These are phyloP conservation scores for Clathrus columnatus DNA, from an alignment of 768 basidiomycete genomes.

Conservation along the genomic window DNA sequence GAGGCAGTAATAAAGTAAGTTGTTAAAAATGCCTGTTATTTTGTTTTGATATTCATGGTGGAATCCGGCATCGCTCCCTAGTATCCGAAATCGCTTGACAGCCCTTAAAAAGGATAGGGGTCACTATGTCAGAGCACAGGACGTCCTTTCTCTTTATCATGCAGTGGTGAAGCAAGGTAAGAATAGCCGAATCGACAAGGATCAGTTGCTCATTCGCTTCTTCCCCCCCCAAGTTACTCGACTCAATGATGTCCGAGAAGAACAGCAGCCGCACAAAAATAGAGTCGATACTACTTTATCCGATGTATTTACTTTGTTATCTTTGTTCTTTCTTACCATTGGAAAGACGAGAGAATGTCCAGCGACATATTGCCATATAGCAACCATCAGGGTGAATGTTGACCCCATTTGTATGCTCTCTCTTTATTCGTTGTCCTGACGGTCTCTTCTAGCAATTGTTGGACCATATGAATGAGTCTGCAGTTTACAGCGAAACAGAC, in stretches of 20 bases:
- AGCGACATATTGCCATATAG: slow-evolving; percentile 92
- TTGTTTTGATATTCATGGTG: slow-evolving; percentile 4
- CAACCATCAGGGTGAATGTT: slow-evolving; percentile 84
- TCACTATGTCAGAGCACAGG: slow-evolving; percentile 86
- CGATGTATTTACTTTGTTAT: slow-evolving; percentile 92
- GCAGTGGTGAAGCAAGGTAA: slow-evolving; percentile 88
- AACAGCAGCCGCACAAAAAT: slow-evolving; percentile 68
- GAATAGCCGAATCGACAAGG: slow-evolving; percentile 14
- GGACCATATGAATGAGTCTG: slow-evolving; percentile 92
- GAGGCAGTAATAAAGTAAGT: slow-evolving; percentile 86
- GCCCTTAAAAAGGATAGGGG: slow-evolving; percentile 89
- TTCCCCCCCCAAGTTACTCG: slow-evolving; percentile 56
- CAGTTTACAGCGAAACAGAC: slow-evolving; percentile 87
- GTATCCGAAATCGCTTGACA: slow-evolving; percentile 91
- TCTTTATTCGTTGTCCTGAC: neutral
- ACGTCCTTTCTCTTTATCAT: slow-evolving; percentile 90
- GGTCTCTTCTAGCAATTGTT: slow-evolving; percentile 67
- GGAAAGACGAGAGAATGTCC: slow-evolving; percentile 93
- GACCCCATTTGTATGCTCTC: neutral
- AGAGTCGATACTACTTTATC: slow-evolving; percentile 90
- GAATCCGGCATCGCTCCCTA: slow-evolving; percentile 21
- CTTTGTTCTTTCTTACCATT: slow-evolving; percentile 95
- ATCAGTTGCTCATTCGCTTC: neutral
- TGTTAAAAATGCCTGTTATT: neutral
- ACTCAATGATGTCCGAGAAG: slow-evolving; percentile 84